A percentile compares a stretch with the other conserved stretches of the same genome.
Evolutionary conservation across 495 filamentous ascomycete species (phyloP).

Genomic region (Penicillium turbatum): DNA sequence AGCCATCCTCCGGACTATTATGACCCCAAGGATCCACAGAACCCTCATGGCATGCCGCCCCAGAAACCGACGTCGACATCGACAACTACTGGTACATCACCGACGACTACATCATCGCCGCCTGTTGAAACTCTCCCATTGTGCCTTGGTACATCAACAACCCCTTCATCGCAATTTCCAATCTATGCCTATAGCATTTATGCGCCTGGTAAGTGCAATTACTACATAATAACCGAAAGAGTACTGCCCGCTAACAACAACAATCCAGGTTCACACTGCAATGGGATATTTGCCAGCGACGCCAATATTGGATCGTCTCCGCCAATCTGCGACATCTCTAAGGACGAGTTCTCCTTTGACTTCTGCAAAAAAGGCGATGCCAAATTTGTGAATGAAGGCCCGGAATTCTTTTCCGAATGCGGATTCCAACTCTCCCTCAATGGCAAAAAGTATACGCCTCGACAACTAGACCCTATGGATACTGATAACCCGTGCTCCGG

Average conservation of each 20-base stretch:
- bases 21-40: background rate
- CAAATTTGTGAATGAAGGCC: background rate
- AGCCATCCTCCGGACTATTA: background rate
- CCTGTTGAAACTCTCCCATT: background rate
- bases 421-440: background rate
- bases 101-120: background rate
- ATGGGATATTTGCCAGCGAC: background rate
- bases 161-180: background rate
- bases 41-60: background rate
- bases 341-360: background rate
- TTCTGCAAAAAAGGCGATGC: background rate
- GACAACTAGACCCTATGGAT: background rate
- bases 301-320: background rate
- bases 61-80: background rate
- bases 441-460: background rate
- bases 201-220: background rate
- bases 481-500: background rate
- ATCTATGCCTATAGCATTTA: background rate
- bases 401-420: background rate
- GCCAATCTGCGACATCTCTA: background rate
- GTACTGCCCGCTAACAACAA: too few species aligned
- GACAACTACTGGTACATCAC: background rate
- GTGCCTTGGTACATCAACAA: background rate
- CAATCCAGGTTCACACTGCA: background rate
- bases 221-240: too few species aligned